phyloP scores from a whole-genome alignment of 306 rosid species.

The Castanospermum australe region DNA sequence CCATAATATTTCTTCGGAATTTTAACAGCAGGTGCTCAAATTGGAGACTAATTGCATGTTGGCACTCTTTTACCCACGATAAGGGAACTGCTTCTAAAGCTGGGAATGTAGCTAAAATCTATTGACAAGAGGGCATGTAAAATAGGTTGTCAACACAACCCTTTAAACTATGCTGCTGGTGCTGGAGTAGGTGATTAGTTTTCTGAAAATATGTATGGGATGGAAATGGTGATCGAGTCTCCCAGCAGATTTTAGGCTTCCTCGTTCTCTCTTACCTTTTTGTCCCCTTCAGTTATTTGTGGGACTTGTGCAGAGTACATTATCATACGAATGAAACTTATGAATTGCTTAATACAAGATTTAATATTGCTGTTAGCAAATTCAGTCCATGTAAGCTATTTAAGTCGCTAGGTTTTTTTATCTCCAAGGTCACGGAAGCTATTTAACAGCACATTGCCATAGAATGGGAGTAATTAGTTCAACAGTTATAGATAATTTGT shows the following conservation, averaged over 20 bases:
- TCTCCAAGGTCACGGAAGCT: not conserved
- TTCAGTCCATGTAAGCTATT: not conserved
- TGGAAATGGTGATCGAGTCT: slow-evolving; percentile 14
- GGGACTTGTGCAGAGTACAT: slow-evolving; percentile 30
- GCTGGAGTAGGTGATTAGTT: not conserved
- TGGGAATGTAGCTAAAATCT: not conserved
- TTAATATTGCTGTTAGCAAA: not conserved
- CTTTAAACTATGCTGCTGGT: slow-evolving; percentile 22
- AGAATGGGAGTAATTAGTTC: not conserved
- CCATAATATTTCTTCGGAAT: not conserved
- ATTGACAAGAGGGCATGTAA: not conserved
- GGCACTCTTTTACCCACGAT: not conserved
- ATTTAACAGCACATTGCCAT: not conserved
- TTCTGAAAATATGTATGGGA: not conserved
- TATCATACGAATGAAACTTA: slow-evolving; percentile 25
- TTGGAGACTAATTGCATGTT: not conserved
- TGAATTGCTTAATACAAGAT: slow-evolving; percentile 23
- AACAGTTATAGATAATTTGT: too few relatives aligned
- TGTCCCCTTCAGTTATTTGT: slow-evolving; percentile 7
- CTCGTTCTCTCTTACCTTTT: not conserved
- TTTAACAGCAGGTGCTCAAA: slow-evolving; percentile 8
- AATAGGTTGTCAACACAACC: not conserved
- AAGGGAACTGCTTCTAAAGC: not conserved
- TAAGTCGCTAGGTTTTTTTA: not conserved
- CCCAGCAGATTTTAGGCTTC: not conserved